Percentiles rank a stretch among this genome's conserved stretches.
Conservation (phyloP, 2,329 filamentous ascomycete genomes). For the Cladorrhinum sp. region DNA sequence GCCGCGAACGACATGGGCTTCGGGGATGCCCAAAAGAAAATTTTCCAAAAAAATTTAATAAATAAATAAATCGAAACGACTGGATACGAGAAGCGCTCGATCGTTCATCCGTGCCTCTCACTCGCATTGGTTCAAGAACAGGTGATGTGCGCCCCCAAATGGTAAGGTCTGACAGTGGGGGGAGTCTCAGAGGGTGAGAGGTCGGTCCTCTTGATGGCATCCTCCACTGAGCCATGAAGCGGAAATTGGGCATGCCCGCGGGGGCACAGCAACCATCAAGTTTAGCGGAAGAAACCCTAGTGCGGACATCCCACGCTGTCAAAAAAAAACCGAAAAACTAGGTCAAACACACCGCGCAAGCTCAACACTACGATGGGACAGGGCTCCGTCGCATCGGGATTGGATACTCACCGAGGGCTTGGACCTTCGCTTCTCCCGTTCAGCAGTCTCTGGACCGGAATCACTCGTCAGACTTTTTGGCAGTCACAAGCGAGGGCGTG, state of each 20-base stretch:
- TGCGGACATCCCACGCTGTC: neutral
- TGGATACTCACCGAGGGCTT: neutral
- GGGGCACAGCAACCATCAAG: neutral
- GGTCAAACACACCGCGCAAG: neutral
- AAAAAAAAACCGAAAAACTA: neutral
- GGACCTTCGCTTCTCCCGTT: neutral
- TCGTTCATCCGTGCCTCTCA: neutral
- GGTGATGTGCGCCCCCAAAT: constrained; percentile 2
- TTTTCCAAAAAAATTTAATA: too few relatives aligned
- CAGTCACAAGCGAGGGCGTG: constrained; percentile 2
- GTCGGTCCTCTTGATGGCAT: neutral
- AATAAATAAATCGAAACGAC: neutral
- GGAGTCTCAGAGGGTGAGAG: too few relatives aligned
- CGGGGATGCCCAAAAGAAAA: too few relatives aligned
- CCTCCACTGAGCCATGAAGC: neutral
- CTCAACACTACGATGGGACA: neutral
- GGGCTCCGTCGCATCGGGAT: neutral
- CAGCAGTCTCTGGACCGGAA: neutral
- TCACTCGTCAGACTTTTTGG: neutral
- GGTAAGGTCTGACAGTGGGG: neutral
- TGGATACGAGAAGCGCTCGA: neutral
- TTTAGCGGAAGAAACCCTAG: neutral
- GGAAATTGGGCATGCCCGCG: neutral
- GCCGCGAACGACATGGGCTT: too few relatives aligned
- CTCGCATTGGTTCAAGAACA: constrained; percentile 1